Evolutionary conservation across 495 filamentous ascomycete species (phyloP), one percentile per base, ranked within the genome.

Genomic region (Xylaria palmicola): DNA sequence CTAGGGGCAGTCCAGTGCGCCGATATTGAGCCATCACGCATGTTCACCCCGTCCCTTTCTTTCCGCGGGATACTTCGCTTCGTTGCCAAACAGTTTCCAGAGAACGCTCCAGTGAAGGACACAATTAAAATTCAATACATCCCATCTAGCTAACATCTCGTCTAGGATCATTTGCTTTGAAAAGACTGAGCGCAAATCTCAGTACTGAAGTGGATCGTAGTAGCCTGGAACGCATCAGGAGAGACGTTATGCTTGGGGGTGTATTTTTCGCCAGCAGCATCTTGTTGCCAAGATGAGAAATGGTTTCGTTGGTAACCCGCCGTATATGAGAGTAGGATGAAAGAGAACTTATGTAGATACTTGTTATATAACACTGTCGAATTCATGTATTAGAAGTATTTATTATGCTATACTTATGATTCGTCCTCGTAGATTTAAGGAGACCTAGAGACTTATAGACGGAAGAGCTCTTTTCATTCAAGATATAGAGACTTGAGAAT

Each of bases 111-210:
- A 68, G 50, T 59, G 64, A 5, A 65, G 65, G 0, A 59, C 55
- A 7, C 30, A 34, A 27, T 64, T 64, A 6, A 70, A 70, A 65
- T 71, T 67, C 53, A 73, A 54, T 43, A 59, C 60, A 51, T 59
- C 66, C 69, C 71, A 77, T 13, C 74, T 55, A 57, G 74, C 72
- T 43, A 73, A 73, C 74, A 77, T 77, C 74, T 59, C 70, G 70
- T 26, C 52, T 57, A 34, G 75, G 60, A 20, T 73, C 74, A 5
- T 67, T 39, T 24, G 32, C 45, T 60, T 73, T 70, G 59, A 77
- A 77, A 5, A 9, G 52, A 49, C 66, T n/a, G 68, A 6, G 41
- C 44, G 29, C 53, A 57, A 41, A 75, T 59, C 30, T 63, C 37
- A 4, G 60, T 45, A 40, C 73, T 73, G 49, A 75, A 66, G 1